Base-by-base conservation (phyloP, 257 asterid genomes). In the Rehmannia glutinosa region DNA sequence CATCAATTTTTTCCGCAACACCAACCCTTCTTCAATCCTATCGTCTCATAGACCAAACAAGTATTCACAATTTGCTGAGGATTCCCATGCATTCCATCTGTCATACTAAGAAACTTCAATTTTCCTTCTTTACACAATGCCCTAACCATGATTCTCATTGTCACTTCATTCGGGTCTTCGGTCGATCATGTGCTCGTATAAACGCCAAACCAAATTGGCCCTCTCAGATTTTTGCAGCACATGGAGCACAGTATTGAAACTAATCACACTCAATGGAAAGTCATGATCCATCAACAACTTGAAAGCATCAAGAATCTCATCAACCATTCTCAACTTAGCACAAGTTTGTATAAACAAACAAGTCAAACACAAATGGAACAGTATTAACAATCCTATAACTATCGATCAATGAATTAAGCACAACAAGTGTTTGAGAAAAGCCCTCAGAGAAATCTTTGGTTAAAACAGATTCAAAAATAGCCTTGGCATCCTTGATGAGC, bases 111-210 rank as follows among this genome's bases (percentile, higher is more conserved):
- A 75, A 80, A 73, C 70, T 43, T 77, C 70, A 89, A 60, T 43
- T 79, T 87, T 28, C 98, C 96, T 73, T 77, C 88, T 77, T 89
- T 91, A 70, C 96, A 75, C 79, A 91, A 45, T 12, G 87, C 87
- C 53, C 71, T 73, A 65, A 87, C 77, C 96, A 91, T 82, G 54
- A 81, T 80, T 61, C 84, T 78, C 54, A 62, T 42, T 2, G 92
- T 87, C 52, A 66, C 79, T 74, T 85, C 90, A 75, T 87, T 87
- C 10, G 95, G 87, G 62, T 80, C 85, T 80, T 45, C 80, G 75
- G 24, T 35, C 60, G 67, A 87, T 70, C 90, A 89, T 89, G 54
- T 80, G 83, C 80, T 86, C 90, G 62, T 89, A 89, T 0, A 85
- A 75, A 33, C 67, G 68, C 98, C 96, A 91, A 78, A 83, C 84